Conservation (phyloP, 2,329 filamentous ascomycete species). For the Clathrospora elynae region DNA sequence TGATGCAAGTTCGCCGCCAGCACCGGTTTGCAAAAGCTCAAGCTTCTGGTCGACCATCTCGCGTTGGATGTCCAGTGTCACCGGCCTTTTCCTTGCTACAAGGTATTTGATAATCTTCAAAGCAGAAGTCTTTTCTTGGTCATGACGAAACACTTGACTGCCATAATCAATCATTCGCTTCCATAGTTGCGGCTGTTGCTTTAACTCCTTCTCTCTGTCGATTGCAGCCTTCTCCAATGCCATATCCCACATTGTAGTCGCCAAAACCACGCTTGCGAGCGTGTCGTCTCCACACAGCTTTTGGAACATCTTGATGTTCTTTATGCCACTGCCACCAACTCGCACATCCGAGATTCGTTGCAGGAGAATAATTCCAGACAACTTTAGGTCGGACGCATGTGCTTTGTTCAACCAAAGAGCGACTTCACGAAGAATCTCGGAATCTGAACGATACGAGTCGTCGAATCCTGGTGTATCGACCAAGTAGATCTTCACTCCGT, state of each 20-base stretch:
- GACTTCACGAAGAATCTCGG: constrained; percentile 53
- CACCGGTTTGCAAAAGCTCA: constrained; percentile 10
- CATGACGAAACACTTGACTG: constrained; percentile 18
- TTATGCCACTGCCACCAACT: constrained; percentile 46
- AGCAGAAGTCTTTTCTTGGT: constrained; percentile 10
- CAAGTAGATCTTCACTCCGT: constrained; percentile 23
- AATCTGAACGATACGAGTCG: constrained; percentile 52
- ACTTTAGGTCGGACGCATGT: constrained; percentile 40
- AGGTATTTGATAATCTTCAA: constrained; percentile 16
- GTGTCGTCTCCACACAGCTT: constrained; percentile 52
- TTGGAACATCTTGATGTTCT: constrained; percentile 54
- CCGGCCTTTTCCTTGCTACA: constrained; percentile 8
- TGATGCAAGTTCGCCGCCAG: constrained; percentile 9
- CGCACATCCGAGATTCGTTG: constrained; percentile 53
- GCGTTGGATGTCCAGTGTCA: constrained; percentile 16
- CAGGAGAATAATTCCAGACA: constrained; percentile 56
- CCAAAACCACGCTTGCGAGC: constrained; percentile 51
- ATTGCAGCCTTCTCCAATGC: background rate
- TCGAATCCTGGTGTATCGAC: constrained; percentile 59
- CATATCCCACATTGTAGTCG: constrained; percentile 52
- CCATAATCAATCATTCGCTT: constrained; percentile 19
- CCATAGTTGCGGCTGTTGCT: constrained; percentile 11
- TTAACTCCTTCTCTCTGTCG: constrained; percentile 4
- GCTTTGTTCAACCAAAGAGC: constrained; percentile 47
- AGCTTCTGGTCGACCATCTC: constrained; percentile 20